These are phyloP conservation scores for Ophiobolus disseminans DNA, from an alignment of 2,329 filamentous ascomycete genomes.

Conservation along the genomic window DNA sequence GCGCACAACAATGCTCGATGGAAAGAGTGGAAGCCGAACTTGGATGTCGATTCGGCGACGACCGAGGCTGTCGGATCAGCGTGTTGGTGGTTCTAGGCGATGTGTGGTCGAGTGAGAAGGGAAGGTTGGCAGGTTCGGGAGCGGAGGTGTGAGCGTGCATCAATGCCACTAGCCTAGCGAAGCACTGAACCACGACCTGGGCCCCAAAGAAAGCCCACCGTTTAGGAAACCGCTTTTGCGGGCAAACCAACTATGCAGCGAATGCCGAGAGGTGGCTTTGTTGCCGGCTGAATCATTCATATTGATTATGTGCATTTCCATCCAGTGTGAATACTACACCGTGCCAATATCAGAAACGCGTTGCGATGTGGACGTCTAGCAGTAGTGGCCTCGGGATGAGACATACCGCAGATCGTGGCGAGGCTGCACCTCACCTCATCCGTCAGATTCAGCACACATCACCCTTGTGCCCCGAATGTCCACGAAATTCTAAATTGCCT, in stretches of 20 bases:
- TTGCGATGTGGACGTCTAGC: not conserved
- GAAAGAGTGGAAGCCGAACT: not conserved
- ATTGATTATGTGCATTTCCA: too few species aligned
- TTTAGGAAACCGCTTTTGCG: too few species aligned
- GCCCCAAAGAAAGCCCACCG: too few species aligned
- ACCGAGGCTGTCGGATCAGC: conserved; percentile 10
- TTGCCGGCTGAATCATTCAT: too few species aligned
- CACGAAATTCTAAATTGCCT: too few species aligned
- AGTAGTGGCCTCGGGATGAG: too few species aligned
- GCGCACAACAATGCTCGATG: conserved; percentile 7
- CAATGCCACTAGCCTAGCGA: conserved; percentile 15
- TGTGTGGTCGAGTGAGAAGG: conserved; percentile 23
- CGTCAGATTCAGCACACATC: not conserved
- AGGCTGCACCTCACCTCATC: not conserved
- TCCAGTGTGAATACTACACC: not conserved
- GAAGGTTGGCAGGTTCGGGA: conserved; percentile 16
- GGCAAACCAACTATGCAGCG: too few species aligned
- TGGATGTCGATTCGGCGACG: not conserved
- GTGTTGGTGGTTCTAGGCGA: conserved; percentile 12
- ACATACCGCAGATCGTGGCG: not conserved
- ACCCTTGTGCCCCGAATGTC: too few species aligned
- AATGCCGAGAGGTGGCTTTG: too few species aligned
- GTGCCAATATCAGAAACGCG: not conserved
- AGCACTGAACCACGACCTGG: conserved; percentile 3
- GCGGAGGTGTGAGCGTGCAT: conserved; percentile 2